Evolutionary conservation across 2,329 filamentous ascomycete genomes (phyloP).

Genomic region (Metarhizium rileyi): DNA sequence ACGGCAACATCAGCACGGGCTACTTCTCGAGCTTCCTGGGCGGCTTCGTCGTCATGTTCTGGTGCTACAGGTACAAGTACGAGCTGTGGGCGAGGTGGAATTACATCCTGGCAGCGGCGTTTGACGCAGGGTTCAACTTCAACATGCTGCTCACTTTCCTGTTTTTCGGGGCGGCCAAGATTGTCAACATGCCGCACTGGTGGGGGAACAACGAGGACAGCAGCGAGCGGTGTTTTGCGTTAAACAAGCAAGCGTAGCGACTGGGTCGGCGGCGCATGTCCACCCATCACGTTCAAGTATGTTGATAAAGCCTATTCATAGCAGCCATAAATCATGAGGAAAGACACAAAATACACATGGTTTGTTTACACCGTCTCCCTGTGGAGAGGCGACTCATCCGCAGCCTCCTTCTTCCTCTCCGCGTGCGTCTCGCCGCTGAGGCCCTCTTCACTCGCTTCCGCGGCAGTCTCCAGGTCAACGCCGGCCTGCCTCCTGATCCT

Average conservation of each 20-base stretch:
- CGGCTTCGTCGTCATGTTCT: slow-evolving; percentile 52
- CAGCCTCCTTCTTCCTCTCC: not conserved
- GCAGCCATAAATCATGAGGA: too few species aligned
- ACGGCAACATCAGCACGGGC: slow-evolving; percentile 52
- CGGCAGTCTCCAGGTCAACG: slow-evolving; percentile 23
- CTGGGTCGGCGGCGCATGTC: too few species aligned
- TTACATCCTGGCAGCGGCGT: slow-evolving; percentile 50
- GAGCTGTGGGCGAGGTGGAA: slow-evolving; percentile 51
- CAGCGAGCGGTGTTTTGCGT: slow-evolving; percentile 49
- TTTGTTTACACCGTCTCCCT: slow-evolving; percentile 1
- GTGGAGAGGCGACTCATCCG: not conserved
- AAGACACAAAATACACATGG: too few species aligned
- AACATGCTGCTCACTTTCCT: slow-evolving; percentile 53
- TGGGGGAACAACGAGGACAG: slow-evolving; percentile 49
- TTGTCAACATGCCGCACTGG: slow-evolving; percentile 52
- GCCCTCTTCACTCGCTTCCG: not conserved
- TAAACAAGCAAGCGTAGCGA: slow-evolving; percentile 18
- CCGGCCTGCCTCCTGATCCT: slow-evolving; percentile 32
- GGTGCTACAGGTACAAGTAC: slow-evolving; percentile 44
- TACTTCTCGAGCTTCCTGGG: slow-evolving; percentile 47
- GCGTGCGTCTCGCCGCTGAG: not conserved
- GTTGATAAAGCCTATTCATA: too few species aligned
- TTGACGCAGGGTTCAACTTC: slow-evolving; percentile 53
- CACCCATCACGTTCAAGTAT: too few species aligned
- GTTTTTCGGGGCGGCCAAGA: slow-evolving; percentile 46